A percentile compares a stretch with the other conserved stretches of the same genome.
These are phyloP conservation scores for Tylopilus felleus DNA, from an alignment of 768 basidiomycete genomes.

Conservation along the genomic window DNA sequence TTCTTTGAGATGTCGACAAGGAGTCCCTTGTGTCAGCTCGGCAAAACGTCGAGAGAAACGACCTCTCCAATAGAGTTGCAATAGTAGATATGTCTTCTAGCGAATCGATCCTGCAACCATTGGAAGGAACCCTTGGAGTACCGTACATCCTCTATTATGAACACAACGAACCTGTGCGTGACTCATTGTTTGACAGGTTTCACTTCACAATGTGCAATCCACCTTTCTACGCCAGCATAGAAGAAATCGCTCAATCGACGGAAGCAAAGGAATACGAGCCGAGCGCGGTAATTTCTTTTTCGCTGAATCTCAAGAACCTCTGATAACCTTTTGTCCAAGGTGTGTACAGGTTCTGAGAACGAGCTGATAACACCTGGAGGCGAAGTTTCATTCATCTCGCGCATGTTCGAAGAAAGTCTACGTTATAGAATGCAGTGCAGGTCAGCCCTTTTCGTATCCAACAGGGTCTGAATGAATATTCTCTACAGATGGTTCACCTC, in stretches of 20 bases:
- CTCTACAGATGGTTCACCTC: conserved; percentile 79
- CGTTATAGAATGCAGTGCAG: conserved; percentile 48
- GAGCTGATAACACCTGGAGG: conserved; percentile 93
- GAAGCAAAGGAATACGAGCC: conserved; percentile 64
- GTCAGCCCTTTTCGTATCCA: conserved; percentile 35
- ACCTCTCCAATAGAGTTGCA: conserved; percentile 47
- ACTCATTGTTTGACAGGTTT: conserved; percentile 36
- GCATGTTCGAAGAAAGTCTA: conserved; percentile 76
- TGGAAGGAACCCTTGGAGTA: conserved; percentile 11
- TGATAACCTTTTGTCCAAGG: conserved; percentile 38
- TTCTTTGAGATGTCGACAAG: conserved; percentile 63
- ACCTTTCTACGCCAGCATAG: conserved; percentile 80
- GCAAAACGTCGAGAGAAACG: conserved; percentile 57
- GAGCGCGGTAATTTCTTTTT: conserved; percentile 53
- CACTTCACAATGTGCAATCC: conserved; percentile 96
- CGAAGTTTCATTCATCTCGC: conserved; percentile 70
- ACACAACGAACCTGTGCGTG: neutral
- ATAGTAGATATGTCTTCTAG: conserved; percentile 38
- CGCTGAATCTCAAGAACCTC: neutral
- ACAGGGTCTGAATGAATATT: neutral
- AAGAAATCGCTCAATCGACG: conserved; percentile 61
- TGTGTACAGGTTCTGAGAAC: conserved; percentile 79
- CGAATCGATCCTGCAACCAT: conserved; percentile 43
- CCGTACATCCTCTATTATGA: conserved; percentile 1
- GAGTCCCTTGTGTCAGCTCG: conserved; percentile 55